Base-by-base conservation (phyloP, 768 basidiomycete genomes). In the Naganishia vishniacii region DNA sequence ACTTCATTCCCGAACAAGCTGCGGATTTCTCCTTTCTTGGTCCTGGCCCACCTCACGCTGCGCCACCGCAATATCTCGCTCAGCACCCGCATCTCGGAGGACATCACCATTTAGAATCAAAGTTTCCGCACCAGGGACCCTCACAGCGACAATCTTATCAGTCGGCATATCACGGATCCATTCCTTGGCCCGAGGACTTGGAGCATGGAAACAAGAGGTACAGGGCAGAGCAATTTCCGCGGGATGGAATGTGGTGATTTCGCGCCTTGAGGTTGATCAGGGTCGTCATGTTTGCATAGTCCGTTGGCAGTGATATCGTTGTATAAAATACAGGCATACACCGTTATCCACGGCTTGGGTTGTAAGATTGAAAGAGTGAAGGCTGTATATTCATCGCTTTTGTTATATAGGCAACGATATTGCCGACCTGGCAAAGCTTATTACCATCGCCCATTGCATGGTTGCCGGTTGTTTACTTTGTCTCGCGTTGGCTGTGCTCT, bases 1-100 rank as follows among this genome's bases (percentile, higher is more conserved):
- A 56, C 37, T 56, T 56, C 53, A 56, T 56, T 40, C 53, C 53
- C 18, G 53, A 56, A 12, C 53, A 48, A 18, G 5, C 6, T 7
- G 8, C 20, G 20, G 47, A 48, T 25, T 23, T 28, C 7, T 25
- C 47, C 20, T 20, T 28, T 13, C 23, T 48, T 3, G 28, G 28
- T 5, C 47, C 4, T 28, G 47, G 47, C 11, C 4, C 11, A 6
- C 6, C 47, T 5, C 47, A 29, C 25, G 47, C 25, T 25, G 4
- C 47, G 7, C 25, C 47, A 40, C 7, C 53, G 15, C 23, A n/a
- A 26, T 15, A n/a, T 18, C 42, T 44, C n/a, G 42, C 13, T 44
- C 42, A 37, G 34, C 53, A 37, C 1, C 53, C 28, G 53, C 53
- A 56, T 7, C 23, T 26, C 11, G n/a, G n/a, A n/a, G n/a, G n/a